phyloP scores from a whole-genome alignment of 2,329 filamentous ascomycete genomes.

The Arthrobotrys sphaeroides region DNA sequence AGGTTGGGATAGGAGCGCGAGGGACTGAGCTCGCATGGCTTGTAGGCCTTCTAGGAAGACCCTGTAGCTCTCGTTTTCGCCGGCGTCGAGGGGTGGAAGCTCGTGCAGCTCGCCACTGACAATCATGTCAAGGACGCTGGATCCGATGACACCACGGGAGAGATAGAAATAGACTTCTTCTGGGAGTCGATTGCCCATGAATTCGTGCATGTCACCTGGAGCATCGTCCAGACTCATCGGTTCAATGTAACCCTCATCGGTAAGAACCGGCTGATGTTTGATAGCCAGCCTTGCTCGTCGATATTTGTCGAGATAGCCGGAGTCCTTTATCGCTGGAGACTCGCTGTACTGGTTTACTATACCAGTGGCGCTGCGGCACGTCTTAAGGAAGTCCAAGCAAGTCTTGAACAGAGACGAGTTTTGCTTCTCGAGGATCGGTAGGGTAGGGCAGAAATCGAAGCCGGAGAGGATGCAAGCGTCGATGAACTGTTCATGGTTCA shows the following conservation, averaged over 20 bases:
- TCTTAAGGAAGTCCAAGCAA: constrained; percentile 77
- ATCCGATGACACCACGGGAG: constrained; percentile 80
- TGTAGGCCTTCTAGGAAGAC: constrained; percentile 79
- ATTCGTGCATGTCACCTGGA: constrained; percentile 85
- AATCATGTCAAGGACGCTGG: constrained; percentile 82
- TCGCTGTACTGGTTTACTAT: constrained; percentile 83
- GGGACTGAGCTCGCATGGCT: constrained; percentile 77
- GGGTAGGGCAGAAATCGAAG: constrained; percentile 79
- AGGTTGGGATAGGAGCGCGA: constrained; percentile 79
- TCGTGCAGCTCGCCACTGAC: constrained; percentile 81
- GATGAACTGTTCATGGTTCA: constrained; percentile 75
- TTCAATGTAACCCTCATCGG: constrained; percentile 77
- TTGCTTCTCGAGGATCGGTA: constrained; percentile 76
- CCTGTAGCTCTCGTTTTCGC: constrained; percentile 80
- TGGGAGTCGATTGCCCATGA: constrained; percentile 87
- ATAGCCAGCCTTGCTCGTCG: constrained; percentile 85
- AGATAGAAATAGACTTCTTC: constrained; percentile 92
- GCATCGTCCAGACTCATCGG: constrained; percentile 77
- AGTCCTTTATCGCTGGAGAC: constrained; percentile 74
- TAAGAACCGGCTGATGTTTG: constrained; percentile 85
- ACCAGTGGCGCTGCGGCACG: constrained; percentile 74
- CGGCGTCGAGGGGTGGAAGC: constrained; percentile 84
- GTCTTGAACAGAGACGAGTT: constrained; percentile 72
- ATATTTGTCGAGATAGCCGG: constrained; percentile 85
- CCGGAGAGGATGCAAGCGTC: constrained; percentile 86